Evolutionary conservation across 148 eudicot genomes (phyloP), one percentile per base, ranked within the genome.

Genomic region (Chenopodium quinoa): DNA sequence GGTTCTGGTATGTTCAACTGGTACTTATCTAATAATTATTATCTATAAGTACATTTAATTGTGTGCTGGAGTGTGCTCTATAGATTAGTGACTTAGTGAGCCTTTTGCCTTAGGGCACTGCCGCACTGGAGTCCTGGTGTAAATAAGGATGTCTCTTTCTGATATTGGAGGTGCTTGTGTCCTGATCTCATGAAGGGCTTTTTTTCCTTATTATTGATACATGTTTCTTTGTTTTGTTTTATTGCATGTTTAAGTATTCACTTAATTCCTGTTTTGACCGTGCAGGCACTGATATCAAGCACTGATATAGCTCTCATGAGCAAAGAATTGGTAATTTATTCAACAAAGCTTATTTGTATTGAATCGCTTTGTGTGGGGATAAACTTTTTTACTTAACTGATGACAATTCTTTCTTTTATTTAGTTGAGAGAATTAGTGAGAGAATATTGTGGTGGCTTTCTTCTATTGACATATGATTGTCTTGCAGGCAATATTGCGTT

Each of bases 401-500:
- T 40, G 4, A 62, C 40, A 34, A 60, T 32, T 60, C 69, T 20
- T 9, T 23, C 46, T 32, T 23, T 20, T 64, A 76, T 32, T 1
- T 32, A 32, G 47, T 5, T 31, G 17, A 69, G 47, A 34, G 73
- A 69, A 69, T 23, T 34, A 14, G 37, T 34, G 73, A 22, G 1
- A 20, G 23, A n/a, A 56, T 19, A 17, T 13, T n/a, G 22, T 62
- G 2, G 52, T 67, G 22, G 40, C 31, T 48, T 22, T 40, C 58
- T 64, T 37, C 9, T 32, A n/a, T 16, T 68, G 75, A 75, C 67
- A 25, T 40, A 47, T 40, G 32, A 52, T 54, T 50, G 34, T 80
- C 77, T 76, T 88, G 85, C 93, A 96, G 99, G 99, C 93, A 71
- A 82, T 91, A 87, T 83, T 96, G 74, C 97, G 98, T 29, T 90